Conservation (phyloP, 306 rosid species). For the Glycine soja region DNA sequence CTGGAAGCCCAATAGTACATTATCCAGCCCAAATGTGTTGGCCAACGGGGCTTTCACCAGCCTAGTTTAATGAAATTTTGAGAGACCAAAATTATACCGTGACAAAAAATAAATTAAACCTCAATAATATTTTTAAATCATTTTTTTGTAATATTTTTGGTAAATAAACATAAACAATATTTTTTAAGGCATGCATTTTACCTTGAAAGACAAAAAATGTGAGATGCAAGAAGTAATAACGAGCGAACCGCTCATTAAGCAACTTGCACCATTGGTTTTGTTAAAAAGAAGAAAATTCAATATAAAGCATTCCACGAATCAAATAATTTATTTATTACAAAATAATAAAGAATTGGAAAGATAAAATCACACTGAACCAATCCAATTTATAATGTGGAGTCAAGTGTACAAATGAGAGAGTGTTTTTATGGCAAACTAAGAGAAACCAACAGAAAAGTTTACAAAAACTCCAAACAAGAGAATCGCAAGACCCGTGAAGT, state of each 20-base stretch:
- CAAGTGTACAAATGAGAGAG: neutral
- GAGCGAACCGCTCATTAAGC: neutral
- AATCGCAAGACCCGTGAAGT: constrained; percentile 67
- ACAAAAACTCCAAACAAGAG: constrained; percentile 83
- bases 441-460: constrained; percentile 55
- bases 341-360: neutral
- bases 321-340: neutral
- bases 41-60: too few species aligned
- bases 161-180: too few species aligned
- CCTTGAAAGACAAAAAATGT: too few species aligned
- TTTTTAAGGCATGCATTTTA: too few species aligned
- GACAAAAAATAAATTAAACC: too few species aligned
- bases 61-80: too few species aligned
- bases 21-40: too few species aligned
- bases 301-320: neutral
- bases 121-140: too few species aligned
- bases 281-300: neutral
- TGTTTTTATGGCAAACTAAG: neutral
- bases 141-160: too few species aligned
- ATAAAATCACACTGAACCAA: neutral
- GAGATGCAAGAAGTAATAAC: neutral
- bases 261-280: neutral
- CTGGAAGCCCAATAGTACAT: too few species aligned
- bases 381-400: neutral
- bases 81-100: too few species aligned